Conservation (phyloP, 139 green algal genomes). For the Spirogloea muscicola region DNA sequence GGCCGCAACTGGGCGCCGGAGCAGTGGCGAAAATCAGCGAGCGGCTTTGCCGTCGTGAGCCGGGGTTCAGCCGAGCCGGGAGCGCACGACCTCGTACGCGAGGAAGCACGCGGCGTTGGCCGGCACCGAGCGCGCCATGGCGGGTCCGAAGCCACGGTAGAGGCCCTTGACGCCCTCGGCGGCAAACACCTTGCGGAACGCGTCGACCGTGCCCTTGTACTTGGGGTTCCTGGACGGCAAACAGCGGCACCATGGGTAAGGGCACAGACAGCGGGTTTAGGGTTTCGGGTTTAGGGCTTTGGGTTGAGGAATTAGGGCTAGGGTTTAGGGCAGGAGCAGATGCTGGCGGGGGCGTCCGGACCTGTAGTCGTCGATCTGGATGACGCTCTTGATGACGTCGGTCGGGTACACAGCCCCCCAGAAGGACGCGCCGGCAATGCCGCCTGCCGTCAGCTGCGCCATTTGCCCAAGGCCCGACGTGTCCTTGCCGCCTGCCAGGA, state of each 20-base stretch:
- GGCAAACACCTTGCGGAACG: slow-evolving; percentile 50
- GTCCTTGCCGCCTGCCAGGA: slow-evolving; percentile 53
- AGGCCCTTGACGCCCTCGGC: slow-evolving; percentile 52
- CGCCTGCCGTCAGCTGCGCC: slow-evolving; percentile 64
- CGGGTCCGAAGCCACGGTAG: slow-evolving; percentile 62
- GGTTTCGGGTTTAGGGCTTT: no score
- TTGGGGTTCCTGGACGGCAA: slow-evolving; percentile 41
- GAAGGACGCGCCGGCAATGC: slow-evolving; percentile 64
- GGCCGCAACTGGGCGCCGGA: no score
- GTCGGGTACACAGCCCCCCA: slow-evolving; percentile 67
- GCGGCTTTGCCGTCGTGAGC: no score
- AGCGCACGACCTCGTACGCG: slow-evolving; percentile 60
- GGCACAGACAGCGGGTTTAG: no score
- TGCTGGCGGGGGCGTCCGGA: no score
- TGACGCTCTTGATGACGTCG: slow-evolving; percentile 66
- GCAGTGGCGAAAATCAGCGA: no score
- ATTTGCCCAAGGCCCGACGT: slow-evolving; percentile 45
- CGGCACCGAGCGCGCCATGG: slow-evolving; percentile 58
- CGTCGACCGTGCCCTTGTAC: slow-evolving; percentile 60
- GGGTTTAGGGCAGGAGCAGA: no score
- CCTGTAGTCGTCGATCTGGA: slow-evolving; percentile 57
- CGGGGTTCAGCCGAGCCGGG: slow-evolving; percentile 29
- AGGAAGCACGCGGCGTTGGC: slow-evolving; percentile 68
- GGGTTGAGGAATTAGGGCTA: no score
- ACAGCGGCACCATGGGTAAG: no score